Evolutionary conservation across 495 filamentous ascomycete species (phyloP).

Genomic region (Neurospora cerealis): DNA sequence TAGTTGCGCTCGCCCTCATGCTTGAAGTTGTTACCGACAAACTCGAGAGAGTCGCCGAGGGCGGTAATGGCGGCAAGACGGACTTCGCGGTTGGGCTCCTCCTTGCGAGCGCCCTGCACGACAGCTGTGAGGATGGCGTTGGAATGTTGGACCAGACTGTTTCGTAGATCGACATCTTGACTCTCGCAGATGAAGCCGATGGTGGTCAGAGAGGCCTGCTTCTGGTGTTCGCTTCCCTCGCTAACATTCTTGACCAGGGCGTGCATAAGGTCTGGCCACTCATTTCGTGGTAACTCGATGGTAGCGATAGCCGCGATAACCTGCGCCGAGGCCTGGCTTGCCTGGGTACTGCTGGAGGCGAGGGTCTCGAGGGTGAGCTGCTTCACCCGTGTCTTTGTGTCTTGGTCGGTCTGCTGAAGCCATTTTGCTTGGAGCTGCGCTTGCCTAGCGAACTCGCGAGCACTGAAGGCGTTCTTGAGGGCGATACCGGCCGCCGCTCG

Average conservation of each 20-base stretch:
- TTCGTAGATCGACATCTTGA: conserved; percentile 76
- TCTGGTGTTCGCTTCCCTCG: conserved; percentile 70
- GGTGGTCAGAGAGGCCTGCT: conserved; percentile 85
- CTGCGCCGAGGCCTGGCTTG: conserved; percentile 82
- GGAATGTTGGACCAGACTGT: conserved; percentile 72
- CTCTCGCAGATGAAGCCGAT: conserved; percentile 98
- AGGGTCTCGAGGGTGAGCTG: conserved; percentile 79
- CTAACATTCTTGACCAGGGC: conserved; percentile 85
- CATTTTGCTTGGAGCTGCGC: conserved; percentile 85
- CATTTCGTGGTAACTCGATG: conserved; percentile 84
- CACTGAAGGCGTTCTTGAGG: conserved; percentile 91
- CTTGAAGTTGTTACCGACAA: conserved; percentile 95
- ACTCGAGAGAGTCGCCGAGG: conserved; percentile 93
- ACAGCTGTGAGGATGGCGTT: conserved; percentile 97
- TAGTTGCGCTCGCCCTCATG: conserved; percentile 98
- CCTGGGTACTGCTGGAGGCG: conserved; percentile 60
- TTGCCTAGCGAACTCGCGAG: conserved; percentile 78
- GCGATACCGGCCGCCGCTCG: conserved; percentile 90
- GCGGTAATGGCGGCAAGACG: conserved; percentile 86
- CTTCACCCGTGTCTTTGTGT: conserved; percentile 79
- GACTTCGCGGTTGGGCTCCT: conserved; percentile 83
- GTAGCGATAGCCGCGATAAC: conserved; percentile 90
- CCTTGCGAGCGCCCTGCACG: conserved; percentile 92
- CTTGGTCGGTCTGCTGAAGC: conserved; percentile 65
- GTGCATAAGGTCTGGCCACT: conserved; percentile 94